phyloP scores from a whole-genome alignment of 371 early-diverging fungal genomes.

The Mucor ambiguus region DNA sequence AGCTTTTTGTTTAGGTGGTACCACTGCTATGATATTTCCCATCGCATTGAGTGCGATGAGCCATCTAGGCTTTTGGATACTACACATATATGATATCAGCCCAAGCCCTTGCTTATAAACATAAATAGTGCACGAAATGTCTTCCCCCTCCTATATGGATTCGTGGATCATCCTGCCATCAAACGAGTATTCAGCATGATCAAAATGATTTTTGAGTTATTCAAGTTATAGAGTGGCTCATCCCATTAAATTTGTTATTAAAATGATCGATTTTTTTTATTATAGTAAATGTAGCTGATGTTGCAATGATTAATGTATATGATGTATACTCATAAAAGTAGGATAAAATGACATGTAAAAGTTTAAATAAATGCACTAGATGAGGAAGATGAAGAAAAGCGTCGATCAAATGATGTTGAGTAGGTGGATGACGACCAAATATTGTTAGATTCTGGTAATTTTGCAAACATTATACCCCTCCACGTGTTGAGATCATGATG shows the following conservation, averaged over 20 bases:
- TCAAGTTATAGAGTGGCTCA: not conserved
- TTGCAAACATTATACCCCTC: not conserved
- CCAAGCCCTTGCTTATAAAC: not conserved
- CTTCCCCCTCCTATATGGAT: not conserved
- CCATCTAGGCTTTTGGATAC: not conserved
- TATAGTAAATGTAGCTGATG: not conserved
- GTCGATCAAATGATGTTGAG: conserved; percentile 8
- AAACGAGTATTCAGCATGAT: not conserved
- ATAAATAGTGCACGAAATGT: not conserved
- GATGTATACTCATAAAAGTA: not conserved
- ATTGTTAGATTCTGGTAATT: not conserved
- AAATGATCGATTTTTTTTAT: not conserved
- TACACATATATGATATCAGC: not conserved
- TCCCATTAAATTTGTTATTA: not conserved
- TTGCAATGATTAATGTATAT: not conserved
- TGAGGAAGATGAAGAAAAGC: conserved; percentile 14
- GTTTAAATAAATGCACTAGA: conserved; percentile 12
- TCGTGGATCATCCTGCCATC: not conserved
- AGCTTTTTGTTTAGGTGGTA: not conserved
- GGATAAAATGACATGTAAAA: not conserved
- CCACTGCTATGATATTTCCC: not conserved
- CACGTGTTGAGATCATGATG: not conserved
- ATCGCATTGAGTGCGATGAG: not conserved
- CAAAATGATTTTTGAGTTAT: not conserved
- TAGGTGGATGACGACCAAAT: conserved; percentile 14